Evolutionary conservation across 306 rosid species (phyloP).

Genomic region (Oxytropis ochrocephala): DNA sequence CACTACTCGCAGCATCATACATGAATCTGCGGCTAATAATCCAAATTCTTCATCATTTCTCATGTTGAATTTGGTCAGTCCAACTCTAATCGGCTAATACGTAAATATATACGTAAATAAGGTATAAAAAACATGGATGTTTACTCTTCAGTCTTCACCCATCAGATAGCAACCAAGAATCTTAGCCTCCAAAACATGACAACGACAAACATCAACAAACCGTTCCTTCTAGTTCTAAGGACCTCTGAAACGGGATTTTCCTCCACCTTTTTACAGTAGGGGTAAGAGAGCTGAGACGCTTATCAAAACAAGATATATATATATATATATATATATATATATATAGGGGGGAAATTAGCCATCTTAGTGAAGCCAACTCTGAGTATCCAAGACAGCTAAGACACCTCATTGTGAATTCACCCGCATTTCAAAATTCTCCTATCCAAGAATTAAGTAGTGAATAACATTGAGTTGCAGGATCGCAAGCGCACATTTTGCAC

Average conservation of each 20-base stretch:
- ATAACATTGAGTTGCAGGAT: constrained; percentile 4
- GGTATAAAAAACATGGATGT: not conserved
- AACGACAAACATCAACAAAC: not conserved
- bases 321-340: too few species aligned
- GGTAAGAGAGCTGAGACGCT: too few species aligned
- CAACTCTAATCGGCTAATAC: not conserved
- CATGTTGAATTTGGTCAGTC: not conserved
- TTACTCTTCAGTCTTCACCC: not conserved
- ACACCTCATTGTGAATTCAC: not conserved
- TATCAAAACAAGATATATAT: too few species aligned
- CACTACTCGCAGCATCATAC: too few species aligned
- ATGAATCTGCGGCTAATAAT: too few species aligned
- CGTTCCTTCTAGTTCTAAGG: not conserved
- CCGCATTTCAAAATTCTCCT: constrained; percentile 7
- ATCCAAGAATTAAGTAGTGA: constrained; percentile 15
- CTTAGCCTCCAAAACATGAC: not conserved
- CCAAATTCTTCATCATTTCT: not conserved
- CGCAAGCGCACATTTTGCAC: constrained; percentile 16
- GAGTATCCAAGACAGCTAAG: not conserved
- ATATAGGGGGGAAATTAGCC: not conserved
- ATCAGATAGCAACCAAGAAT: not conserved
- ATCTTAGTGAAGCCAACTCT: not conserved
- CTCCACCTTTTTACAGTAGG: too few species aligned
- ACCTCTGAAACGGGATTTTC: not conserved
- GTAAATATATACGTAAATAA: not conserved